Evolutionary conservation across 2,329 filamentous ascomycete genomes (phyloP).

Genomic region (Allantophomopsis cytisporea): DNA sequence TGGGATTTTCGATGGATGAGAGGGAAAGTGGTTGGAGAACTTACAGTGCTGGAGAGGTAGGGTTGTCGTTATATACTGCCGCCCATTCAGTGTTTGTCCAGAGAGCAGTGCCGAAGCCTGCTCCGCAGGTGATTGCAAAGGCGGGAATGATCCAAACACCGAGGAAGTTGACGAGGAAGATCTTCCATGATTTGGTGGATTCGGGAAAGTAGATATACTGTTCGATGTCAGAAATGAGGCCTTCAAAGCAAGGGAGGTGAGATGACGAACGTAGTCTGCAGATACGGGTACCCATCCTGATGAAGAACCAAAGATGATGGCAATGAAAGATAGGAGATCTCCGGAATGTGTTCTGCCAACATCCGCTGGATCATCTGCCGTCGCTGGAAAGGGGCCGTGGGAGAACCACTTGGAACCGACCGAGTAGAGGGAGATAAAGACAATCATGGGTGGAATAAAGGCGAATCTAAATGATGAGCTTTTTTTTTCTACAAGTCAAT

Average conservation of each 20-base stretch:
- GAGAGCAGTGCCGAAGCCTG: conserved; percentile 3
- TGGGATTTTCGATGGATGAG: too few relatives aligned
- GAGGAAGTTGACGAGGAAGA: conserved; percentile 31
- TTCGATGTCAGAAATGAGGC: too few relatives aligned
- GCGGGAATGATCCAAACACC: conserved; percentile 13
- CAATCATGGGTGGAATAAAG: conserved; percentile 1
- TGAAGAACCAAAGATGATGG: conserved; percentile 31
- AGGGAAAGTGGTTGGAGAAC: background rate
- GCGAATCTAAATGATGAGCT: conserved; percentile 1
- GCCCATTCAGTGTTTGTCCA: conserved; percentile 3
- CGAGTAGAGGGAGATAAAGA: conserved; percentile 1
- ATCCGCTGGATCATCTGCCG: background rate
- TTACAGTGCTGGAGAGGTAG: conserved; percentile 1
- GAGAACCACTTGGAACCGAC: background rate
- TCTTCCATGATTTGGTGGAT: conserved; percentile 27
- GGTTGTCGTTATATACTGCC: conserved; percentile 1
- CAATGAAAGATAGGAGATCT: conserved; percentile 26
- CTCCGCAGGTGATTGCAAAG: conserved; percentile 4
- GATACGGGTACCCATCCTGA: conserved; percentile 31
- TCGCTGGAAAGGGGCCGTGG: background rate
- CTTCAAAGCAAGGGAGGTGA: too few relatives aligned
- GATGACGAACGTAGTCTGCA: conserved; percentile 19
- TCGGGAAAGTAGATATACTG: conserved; percentile 30
- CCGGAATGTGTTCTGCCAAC: conserved; percentile 16
- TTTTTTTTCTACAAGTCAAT: too few relatives aligned